Percentiles rank a stretch among this genome's conserved stretches.
These are phyloP conservation scores for Xanthoceras sorbifolium DNA, from an alignment of 345 rosid genomes.

Conservation along the genomic window DNA sequence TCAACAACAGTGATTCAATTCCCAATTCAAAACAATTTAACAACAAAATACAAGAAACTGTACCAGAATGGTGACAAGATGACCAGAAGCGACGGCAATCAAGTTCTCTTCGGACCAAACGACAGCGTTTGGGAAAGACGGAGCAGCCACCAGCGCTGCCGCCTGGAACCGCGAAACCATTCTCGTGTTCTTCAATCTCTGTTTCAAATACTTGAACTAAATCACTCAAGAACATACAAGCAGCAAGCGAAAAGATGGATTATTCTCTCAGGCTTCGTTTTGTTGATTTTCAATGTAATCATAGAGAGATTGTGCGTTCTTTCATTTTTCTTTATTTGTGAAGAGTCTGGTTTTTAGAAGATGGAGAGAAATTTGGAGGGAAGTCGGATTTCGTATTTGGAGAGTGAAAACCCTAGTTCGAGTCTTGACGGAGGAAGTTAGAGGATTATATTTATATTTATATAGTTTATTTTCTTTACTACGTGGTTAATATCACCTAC, in stretches of 20 bases:
- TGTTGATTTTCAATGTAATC: not conserved
- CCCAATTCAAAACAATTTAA: not conserved
- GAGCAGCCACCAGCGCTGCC: conserved; percentile 68
- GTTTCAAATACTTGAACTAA: no score
- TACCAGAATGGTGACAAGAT: conserved; percentile 82
- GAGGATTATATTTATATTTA: not conserved
- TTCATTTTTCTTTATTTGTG: no score
- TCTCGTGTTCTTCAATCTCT: not conserved
- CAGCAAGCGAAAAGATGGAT: not conserved
- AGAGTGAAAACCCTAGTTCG: conserved; percentile 62
- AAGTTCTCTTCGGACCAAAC: conserved; percentile 97
- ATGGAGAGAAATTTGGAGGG: conserved; percentile 43
- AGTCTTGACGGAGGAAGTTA: conserved; percentile 35
- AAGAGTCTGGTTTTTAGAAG: not conserved
- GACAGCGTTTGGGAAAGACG: conserved; percentile 74
- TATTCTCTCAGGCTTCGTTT: not conserved
- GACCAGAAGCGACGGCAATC: conserved; percentile 84
- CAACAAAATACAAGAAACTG: not conserved
- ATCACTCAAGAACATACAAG: not conserved
- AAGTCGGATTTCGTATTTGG: conserved; percentile 16
- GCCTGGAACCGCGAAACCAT: conserved; percentile 92
- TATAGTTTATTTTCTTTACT: no score
- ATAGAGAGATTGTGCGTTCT: not conserved
- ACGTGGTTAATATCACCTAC: no score
- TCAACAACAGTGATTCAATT: not conserved